Evolutionary conservation across 371 early-diverging fungal species (phyloP).

Genomic region (Synchytrium microbalum): DNA sequence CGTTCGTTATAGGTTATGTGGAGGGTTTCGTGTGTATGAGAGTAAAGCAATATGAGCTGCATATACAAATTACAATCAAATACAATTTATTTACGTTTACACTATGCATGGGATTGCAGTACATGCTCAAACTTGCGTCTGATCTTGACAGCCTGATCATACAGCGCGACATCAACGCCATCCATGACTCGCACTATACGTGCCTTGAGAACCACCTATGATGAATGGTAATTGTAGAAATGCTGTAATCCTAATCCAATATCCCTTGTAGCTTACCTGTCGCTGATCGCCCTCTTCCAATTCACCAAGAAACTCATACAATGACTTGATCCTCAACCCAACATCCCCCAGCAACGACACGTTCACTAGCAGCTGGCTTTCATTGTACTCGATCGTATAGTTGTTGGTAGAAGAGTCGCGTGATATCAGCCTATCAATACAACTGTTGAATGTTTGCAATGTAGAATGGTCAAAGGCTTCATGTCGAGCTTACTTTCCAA

Average conservation of each 20-base stretch:
- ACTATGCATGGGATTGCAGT: too few relatives aligned
- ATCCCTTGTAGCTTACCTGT: neutral
- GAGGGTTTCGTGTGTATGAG: too few relatives aligned
- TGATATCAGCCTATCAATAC: neutral
- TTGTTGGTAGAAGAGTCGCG: neutral
- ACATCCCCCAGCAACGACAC: neutral
- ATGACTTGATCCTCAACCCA: neutral
- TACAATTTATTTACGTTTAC: too few relatives aligned
- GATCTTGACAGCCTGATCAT: slow-evolving; percentile 5
- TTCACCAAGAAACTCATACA: slow-evolving; percentile 5
- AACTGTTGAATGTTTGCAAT: neutral
- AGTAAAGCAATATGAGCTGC: too few relatives aligned
- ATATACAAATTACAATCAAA: too few relatives aligned
- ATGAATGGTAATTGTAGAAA: neutral
- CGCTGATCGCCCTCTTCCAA: neutral
- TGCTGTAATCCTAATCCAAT: neutral
- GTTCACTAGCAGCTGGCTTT: neutral
- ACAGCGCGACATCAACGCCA: neutral
- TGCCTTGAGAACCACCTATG: neutral
- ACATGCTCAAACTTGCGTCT: slow-evolving; percentile 2
- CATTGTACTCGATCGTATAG: neutral
- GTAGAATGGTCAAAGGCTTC: neutral
- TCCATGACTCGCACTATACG: slow-evolving; percentile 7
- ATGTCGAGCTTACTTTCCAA: slow-evolving; percentile 1
- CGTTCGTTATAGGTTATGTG: too few relatives aligned